Base-by-base conservation (phyloP, 768 basidiomycete genomes). In the Tricholoma matsutake region DNA sequence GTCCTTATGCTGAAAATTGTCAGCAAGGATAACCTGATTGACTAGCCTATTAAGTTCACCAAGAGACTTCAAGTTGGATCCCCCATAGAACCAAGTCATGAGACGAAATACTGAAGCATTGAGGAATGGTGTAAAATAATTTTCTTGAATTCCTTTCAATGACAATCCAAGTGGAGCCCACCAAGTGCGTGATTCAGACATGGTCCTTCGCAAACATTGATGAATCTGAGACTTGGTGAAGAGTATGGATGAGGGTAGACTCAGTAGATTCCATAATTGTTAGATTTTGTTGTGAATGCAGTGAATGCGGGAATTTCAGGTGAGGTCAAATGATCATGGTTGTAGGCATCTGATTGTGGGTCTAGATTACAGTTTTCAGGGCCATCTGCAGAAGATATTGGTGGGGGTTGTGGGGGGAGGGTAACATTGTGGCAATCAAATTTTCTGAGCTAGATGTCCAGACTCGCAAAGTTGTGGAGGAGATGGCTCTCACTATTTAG, bases 81-180 rank as follows among this genome's bases (percentile, higher is more conserved):
- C 62, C 2, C 32, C 32, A 54, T 69, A 67, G 29, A 65, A 67
- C 71, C 68, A 73, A 11, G 51, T 37, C 63, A 74, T 71, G 0
- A 73, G 41, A 0, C 61, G 61, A 13, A 68, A 69, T 1, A 57
- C 29, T 0, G 70, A 61, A 9, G 67, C 31, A 54, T 73, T 74
- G 0, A 54, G 41, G 32, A 71, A 74, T 18, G n/a, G 39, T 18
- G 39, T 0, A 58, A 45, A 63, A 18, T 43, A 57, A 2, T 56
- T 14, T 3, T 25, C 22, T 51, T 51, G 20, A 47, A 47, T 20
- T 22, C 20, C 45, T 32, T 54, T 31, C 22, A 47, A 52, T 29
- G 29, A 18, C 35, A 16, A 55, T 39, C 20, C 45, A 10, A 47
- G 45, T 11, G 45, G 45, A 57, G 52, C 13, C 52, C 52, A 54